A percentile compares a stretch with the other conserved stretches of the same genome.
Evolutionary conservation across 371 early-diverging fungal genomes (phyloP).

Genomic region (Nosema muscidifuracis): DNA sequence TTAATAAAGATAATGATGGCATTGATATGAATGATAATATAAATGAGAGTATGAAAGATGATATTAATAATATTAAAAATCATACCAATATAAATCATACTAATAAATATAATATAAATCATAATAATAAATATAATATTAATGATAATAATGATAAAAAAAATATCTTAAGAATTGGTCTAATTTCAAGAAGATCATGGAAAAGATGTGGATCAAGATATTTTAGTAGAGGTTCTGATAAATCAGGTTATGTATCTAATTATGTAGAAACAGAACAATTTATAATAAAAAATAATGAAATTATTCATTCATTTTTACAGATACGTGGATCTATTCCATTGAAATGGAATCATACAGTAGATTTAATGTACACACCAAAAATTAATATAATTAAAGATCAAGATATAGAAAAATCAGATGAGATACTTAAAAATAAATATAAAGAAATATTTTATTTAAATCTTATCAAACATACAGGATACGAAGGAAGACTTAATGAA

Average conservation of each 20-base stretch:
- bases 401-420: constrained; percentile 41
- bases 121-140: no score
- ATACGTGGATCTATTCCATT: constrained; percentile 85
- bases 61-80: no score
- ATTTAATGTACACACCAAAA: constrained; percentile 77
- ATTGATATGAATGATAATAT: neutral
- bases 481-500: constrained; percentile 50
- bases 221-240: constrained; percentile 85
- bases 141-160: no score
- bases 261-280: constrained; percentile 95
- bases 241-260: constrained; percentile 88
- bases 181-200: constrained; percentile 81
- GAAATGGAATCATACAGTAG: constrained; percentile 82
- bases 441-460: constrained; percentile 53
- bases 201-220: constrained; percentile 90
- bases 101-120: no score
- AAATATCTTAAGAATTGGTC: constrained; percentile 24
- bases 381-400: constrained; percentile 36
- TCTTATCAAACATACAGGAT: constrained; percentile 48
- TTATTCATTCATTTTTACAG: constrained; percentile 69
- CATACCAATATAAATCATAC: no score
- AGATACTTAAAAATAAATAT: constrained; percentile 44
- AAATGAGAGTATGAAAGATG: neutral
- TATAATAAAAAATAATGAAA: constrained; percentile 64
- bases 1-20: no score